These are phyloP conservation scores for Plantago coronopus DNA, from an alignment of 305 asterid genomes.

Conservation along the genomic window DNA sequence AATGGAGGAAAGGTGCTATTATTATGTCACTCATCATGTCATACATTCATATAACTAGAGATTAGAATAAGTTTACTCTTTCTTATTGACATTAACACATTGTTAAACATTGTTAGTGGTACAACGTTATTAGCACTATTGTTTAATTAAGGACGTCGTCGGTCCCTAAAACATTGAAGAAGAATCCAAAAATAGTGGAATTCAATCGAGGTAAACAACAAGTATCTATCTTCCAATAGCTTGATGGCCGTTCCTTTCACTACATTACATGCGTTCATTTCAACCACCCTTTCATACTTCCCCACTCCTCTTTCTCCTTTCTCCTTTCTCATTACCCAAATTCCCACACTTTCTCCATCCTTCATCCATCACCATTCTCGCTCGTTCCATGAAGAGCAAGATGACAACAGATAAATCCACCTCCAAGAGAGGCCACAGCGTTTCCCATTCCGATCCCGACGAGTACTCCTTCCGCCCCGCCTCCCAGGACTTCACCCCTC, in stretches of 20 bases:
- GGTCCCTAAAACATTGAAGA: no score
- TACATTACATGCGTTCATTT: not conserved
- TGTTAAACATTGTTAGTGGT: no score
- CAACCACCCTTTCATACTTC: constrained; percentile 1
- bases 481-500: not conserved
- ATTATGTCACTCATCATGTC: no score
- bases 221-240: not conserved
- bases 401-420: not conserved
- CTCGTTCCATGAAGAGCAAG: not conserved
- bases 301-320: not conserved
- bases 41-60: no score
- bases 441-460: not conserved
- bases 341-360: not conserved
- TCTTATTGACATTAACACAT: no score
- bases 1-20: no score
- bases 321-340: not conserved
- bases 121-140: no score
- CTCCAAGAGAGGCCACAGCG: not conserved
- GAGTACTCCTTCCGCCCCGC: not conserved
- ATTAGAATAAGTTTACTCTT: no score
- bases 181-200: not conserved
- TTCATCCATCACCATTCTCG: not conserved
- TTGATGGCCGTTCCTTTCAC: not conserved
- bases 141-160: no score
- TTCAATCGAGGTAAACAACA: not conserved